Base-by-base conservation (phyloP, 2,329 filamentous ascomycete genomes). In the Fusarium redolens region DNA sequence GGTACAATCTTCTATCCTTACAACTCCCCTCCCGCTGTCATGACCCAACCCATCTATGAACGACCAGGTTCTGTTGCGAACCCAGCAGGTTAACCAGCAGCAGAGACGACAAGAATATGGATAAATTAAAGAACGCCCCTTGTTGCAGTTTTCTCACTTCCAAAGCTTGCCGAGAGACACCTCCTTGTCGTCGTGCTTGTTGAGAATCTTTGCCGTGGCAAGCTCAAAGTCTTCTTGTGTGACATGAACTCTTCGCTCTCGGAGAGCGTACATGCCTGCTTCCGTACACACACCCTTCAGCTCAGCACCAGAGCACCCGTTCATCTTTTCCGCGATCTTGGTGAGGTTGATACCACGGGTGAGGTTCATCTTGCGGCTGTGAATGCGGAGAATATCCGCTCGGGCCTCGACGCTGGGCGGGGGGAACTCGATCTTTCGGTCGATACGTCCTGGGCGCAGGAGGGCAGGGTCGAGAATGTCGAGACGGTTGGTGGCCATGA, bases 281-380 rank as follows among this genome's bases (percentile, higher is more conserved):
- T 99, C 96, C 50, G 96, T 99, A 83, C 96, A 99, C 52, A 99
- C 96, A 86, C 96, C 96, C 90, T 99, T 99, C 78, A 99, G 85
- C 85, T 99, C 96, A 61, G 96, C 96, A 69, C 96, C 96, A 6
- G 95, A 98, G 84, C 96, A 99, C 57, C 96, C 96, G 80, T 98
- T 98, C 96, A 99, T 99, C 90, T 98, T 98, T 88, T 99, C 96
- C 35, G 96, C 96, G 78, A 98, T 97, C 91, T 99, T 99, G 79
- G 90, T 97, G 74, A 99, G 87, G 85, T 99, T 97, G 86, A 99
- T 98, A 58, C 96, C 96, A 79, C 96, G 91, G 18, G 96, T 99
- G 78, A 99, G 84, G 85, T 99, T 99, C 96, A 99, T 99, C 85
- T 95, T 97, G 78, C 96, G 91, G 78, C 93, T 97, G 86, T 99